Conservation (phyloP, 2,329 filamentous ascomycete genomes). For the Diaporthe destruens region DNA sequence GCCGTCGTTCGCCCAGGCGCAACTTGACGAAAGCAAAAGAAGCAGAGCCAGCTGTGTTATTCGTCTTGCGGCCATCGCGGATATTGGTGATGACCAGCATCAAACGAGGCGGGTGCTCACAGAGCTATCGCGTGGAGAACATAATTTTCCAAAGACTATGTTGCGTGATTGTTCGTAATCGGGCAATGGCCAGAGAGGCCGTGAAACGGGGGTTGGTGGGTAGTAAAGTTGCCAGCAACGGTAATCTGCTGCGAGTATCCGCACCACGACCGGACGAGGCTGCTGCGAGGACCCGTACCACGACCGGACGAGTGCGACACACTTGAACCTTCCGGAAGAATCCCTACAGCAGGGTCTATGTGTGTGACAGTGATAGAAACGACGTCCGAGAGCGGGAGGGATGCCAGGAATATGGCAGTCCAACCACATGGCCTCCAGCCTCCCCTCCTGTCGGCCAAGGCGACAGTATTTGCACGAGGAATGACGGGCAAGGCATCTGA, state of each 20-base stretch:
- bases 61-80: conserved; percentile 43
- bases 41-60: conserved; percentile 45
- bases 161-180: not conserved
- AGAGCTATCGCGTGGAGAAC: conserved; percentile 33
- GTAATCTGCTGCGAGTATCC: not conserved
- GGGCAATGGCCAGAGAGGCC: conserved; percentile 1
- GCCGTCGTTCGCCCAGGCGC: conserved; percentile 44
- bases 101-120: conserved; percentile 14
- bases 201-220: not conserved
- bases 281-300: too few species aligned
- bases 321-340: conserved; percentile 12
- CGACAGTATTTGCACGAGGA: not conserved
- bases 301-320: conserved; percentile 12
- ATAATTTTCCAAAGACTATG: conserved; percentile 19
- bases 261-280: conserved; percentile 8
- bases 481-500: conserved; percentile 7
- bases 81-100: conserved; percentile 40
- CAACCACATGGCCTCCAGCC: not conserved
- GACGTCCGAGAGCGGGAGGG: not conserved
- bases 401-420: conserved; percentile 1
- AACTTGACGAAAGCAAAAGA: conserved; percentile 45
- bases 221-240: conserved; percentile 1
- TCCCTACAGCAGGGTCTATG: conserved; percentile 8
- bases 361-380: conserved; percentile 25
- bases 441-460: not conserved